Base-by-base conservation (phyloP, 306 rosid genomes). In the Erythrophleum fordii region DNA sequence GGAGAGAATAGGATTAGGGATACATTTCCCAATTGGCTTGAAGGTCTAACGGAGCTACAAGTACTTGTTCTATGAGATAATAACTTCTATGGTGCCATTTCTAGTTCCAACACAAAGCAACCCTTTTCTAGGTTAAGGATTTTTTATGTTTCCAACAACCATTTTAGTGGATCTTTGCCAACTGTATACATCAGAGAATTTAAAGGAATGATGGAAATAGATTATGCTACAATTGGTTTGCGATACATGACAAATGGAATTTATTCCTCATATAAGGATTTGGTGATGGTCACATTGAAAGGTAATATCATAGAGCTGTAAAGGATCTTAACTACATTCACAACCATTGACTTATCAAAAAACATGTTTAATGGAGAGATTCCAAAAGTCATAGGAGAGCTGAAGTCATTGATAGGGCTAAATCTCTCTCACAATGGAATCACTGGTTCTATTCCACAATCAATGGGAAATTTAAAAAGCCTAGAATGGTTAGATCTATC, bases 401-500 rank as follows among this genome's bases (percentile, higher is more conserved):
- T 56, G 3, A 14, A 56, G 22, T 28, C 16, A 56, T 31, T 56
- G 22, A 22, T 9, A 56, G 62, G 61, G 7, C 29, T 56, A 1
- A 22, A 56, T 23, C 62, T 56, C 16, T 56, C 62, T 0, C 18
- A 58, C 34, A 58, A 58, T 23, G 23, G 35, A 58, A 58, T 58
- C 35, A 10, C 7, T 23, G 8, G 18, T 58, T 58, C 35, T 23
- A 58, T 58, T 23, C 64, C 64, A 25, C 26, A 25, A 11, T 58
- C 64, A 58, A 58, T 58, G 13, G 64, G 18, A 11, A 58, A 58
- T 9, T 22, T 58, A 16, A 10, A 6, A 11, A 23, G 3, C 4
- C 16, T 58, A 58, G 64, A 58, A 17, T 65, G 31, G 31, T 67
- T 67, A 22, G 89, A 79, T 37, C 78, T 86, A 12, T 83, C 86